Percentiles rank a stretch among this genome's conserved stretches.
phyloP scores from a whole-genome alignment of 1,284 basidiomycete species.

The Xerocomus nothofagi region DNA sequence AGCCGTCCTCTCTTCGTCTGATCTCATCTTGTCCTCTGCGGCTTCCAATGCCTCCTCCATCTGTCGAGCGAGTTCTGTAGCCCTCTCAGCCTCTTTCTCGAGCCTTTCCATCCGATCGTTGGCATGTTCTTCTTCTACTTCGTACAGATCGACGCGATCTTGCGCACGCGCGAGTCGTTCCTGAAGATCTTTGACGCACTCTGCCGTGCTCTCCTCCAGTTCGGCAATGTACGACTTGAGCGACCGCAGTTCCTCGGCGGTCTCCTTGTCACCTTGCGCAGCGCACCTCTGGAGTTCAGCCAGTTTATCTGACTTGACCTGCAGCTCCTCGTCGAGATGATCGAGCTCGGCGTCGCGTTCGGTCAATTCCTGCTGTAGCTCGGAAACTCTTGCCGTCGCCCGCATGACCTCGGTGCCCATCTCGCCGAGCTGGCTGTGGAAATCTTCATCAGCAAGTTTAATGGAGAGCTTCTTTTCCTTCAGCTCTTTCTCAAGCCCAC shows the following conservation, averaged over 20 bases:
- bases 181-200: constrained; percentile 53
- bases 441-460: constrained; percentile 33
- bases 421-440: constrained; percentile 33
- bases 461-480: constrained; percentile 49
- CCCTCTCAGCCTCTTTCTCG: constrained; percentile 51
- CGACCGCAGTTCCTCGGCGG: constrained; percentile 40
- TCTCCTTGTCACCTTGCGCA: constrained; percentile 40
- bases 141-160: constrained; percentile 46
- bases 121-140: constrained; percentile 47
- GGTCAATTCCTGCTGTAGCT: constrained; percentile 38
- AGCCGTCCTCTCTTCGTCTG: constrained; percentile 56
- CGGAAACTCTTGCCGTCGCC: constrained; percentile 30
- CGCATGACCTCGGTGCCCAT: constrained; percentile 32
- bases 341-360: constrained; percentile 23
- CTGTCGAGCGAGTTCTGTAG: constrained; percentile 56
- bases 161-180: constrained; percentile 47
- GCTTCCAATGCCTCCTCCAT: constrained; percentile 73
- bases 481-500: constrained; percentile 53
- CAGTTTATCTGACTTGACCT: constrained; percentile 40
- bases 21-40: constrained; percentile 61
- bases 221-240: constrained; percentile 53
- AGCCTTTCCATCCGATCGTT: constrained; percentile 50
- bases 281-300: constrained; percentile 35
- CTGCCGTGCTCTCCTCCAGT: constrained; percentile 52
- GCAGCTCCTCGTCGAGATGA: constrained; percentile 36